Base-by-base conservation (phyloP, 1,139 yeast species). In the Diutina scorzettiae region DNA sequence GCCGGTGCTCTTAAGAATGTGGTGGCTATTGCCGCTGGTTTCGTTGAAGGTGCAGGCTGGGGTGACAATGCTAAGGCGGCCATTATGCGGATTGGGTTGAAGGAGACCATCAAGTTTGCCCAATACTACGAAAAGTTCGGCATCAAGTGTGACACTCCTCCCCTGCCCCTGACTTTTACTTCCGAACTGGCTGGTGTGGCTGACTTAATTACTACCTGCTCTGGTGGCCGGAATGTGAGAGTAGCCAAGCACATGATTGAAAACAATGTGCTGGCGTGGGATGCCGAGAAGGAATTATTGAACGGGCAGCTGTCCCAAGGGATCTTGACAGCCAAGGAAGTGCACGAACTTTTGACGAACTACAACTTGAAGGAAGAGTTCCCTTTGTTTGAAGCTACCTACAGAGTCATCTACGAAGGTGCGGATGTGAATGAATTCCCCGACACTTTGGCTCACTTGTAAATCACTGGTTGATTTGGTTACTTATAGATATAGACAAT, bases 261-360 rank as follows among this genome's bases (percentile, higher is more conserved):
- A 51, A 67, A 71, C 18, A 71, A 71, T 18, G 67, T 56, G 20
- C 53, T 59, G 40, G 73, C 72, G 12, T 55, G 58, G 50, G 69
- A 55, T 23, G 70, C 73, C 5, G 74, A 69, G 51, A 64, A 62
- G 57, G 59, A 60, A 49, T 64, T 69, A 50, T 63, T 69, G 49
- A 68, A 69, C 48, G 74, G 74, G 18, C 74, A 69, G 53, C 64
- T 69, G n/a, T 67, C 72, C 14, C 74, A 69, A 53, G 74, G 74
- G 48, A 65, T 69, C 42, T 58, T 69, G 43, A 69, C 74, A 42
- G 69, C 71, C 36, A 64, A 61, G 52, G 74, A 69, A 53, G 74
- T 69, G 29, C 73, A 69, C 52, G 72, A 68, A 36, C 62, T 69
- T 48, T 64, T 69, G 52, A 54, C 56, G 30, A 57, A 59, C 44